These are phyloP conservation scores for Fusarium oligoseptatum DNA, from an alignment of 2,329 filamentous ascomycete species.

Conservation along the genomic window DNA sequence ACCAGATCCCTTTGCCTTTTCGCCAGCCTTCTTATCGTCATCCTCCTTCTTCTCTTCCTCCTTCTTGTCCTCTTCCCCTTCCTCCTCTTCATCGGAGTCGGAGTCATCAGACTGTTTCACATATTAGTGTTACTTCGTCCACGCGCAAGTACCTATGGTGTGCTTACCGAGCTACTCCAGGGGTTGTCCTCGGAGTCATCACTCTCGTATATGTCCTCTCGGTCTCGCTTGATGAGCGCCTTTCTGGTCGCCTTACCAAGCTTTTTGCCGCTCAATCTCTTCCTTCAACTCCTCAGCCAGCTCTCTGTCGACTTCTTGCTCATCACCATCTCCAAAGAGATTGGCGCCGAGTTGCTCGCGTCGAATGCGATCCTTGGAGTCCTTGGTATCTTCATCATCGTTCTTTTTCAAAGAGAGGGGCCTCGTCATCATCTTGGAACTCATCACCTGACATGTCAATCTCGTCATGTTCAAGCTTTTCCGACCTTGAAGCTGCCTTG, in stretches of 20 bases:
- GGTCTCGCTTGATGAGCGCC: conserved; percentile 85
- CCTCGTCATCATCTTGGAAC: conserved; percentile 92
- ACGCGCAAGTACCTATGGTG: background rate
- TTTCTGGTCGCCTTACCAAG: conserved; percentile 84
- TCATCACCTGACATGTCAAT: conserved; percentile 77
- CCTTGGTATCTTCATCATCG: conserved; percentile 84
- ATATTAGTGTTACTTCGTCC: conserved; percentile 35
- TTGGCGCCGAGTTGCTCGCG: conserved; percentile 89
- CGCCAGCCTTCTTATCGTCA: conserved; percentile 72
- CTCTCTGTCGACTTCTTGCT: conserved; percentile 80
- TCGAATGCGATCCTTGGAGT: conserved; percentile 79
- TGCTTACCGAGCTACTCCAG: conserved; percentile 56
- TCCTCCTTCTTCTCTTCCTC: conserved; percentile 64
- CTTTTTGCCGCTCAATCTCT: conserved; percentile 75
- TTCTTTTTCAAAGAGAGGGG: conserved; percentile 80
- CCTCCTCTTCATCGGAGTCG: conserved; percentile 54
- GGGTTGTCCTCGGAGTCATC: conserved; percentile 66
- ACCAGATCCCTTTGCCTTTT: conserved; percentile 64
- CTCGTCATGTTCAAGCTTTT: conserved; percentile 79
- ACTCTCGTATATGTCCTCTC: conserved; percentile 87
- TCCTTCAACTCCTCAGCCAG: conserved; percentile 77
- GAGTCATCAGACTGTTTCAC: conserved; percentile 62
- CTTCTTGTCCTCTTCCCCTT: conserved; percentile 54
- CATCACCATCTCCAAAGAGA: conserved; percentile 78
- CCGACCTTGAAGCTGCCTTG: conserved; percentile 69